These are phyloP conservation scores for Elongisporangium prolatum DNA, from an alignment of 352 stramenopile species.

Conservation along the genomic window DNA sequence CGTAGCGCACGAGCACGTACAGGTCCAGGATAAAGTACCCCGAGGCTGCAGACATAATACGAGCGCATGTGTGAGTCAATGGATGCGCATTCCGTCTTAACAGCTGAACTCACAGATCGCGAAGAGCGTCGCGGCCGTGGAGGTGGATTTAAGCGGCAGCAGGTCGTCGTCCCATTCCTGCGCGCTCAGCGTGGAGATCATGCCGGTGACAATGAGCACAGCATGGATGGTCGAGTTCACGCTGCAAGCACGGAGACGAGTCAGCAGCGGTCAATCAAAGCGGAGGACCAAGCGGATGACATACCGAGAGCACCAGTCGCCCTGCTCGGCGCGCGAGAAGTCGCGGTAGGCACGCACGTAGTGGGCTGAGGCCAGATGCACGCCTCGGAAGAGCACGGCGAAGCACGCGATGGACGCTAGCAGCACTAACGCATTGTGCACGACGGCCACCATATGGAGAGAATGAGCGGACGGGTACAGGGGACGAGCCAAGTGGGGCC, in stretches of 20 bases:
- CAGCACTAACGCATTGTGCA: constrained; percentile 37
- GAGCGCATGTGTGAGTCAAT: not conserved
- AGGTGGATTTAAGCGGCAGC: constrained; percentile 46
- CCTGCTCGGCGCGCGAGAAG: constrained; percentile 62
- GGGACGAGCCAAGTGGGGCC: not conserved
- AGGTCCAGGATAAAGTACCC: constrained; percentile 84
- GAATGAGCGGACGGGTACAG: not conserved
- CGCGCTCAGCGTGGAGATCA: constrained; percentile 52
- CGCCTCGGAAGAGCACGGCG: constrained; percentile 43
- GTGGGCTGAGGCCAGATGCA: constrained; percentile 43
- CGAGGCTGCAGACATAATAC: constrained; percentile 50
- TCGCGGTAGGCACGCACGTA: constrained; percentile 63
- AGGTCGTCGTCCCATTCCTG: constrained; percentile 66
- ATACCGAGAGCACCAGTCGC: constrained; percentile 80
- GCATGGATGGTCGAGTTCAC: constrained; percentile 81
- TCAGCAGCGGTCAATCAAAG: constrained; percentile 1
- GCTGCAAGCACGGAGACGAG: constrained; percentile 17
- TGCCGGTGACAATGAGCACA: constrained; percentile 50
- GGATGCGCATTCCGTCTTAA: not conserved
- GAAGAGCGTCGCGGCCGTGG: constrained; percentile 57
- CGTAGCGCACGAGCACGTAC: constrained; percentile 62
- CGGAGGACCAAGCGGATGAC: constrained; percentile 3
- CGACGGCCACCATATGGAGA: not conserved
- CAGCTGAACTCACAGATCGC: constrained; percentile 61
- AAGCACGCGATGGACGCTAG: constrained; percentile 52